These are phyloP conservation scores for Leucaena leucocephala DNA, from an alignment of 306 rosid species.

Conservation along the genomic window DNA sequence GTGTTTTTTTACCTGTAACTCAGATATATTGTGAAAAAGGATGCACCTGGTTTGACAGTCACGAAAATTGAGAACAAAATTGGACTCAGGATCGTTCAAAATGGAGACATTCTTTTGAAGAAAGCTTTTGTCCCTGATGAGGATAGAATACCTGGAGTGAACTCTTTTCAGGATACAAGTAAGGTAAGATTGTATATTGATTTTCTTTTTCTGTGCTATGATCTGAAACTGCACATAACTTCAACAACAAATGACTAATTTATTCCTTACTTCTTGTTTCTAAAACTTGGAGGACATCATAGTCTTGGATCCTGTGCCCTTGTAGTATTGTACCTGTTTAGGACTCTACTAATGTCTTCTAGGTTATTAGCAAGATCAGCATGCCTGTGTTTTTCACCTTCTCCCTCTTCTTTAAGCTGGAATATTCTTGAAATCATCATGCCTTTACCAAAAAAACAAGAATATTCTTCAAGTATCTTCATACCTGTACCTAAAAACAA, in stretches of 20 bases:
- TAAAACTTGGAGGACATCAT: slow-evolving; percentile 1
- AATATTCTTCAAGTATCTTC: not conserved
- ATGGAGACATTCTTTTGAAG: slow-evolving; percentile 78
- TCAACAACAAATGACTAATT: slow-evolving; percentile 1
- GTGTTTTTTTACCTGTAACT: slow-evolving; percentile 30
- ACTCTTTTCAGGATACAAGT: slow-evolving; percentile 88
- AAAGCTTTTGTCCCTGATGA: slow-evolving; percentile 77
- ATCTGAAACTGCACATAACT: slow-evolving; percentile 1
- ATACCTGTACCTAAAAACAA: not conserved
- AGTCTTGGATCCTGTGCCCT: slow-evolving; percentile 1
- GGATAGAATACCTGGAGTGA: slow-evolving; percentile 77
- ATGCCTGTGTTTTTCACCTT: not conserved
- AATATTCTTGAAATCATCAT: not conserved
- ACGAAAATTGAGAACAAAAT: slow-evolving; percentile 87
- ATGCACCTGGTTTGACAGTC: slow-evolving; percentile 77
- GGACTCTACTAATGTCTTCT: slow-evolving; percentile 24
- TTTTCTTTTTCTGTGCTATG: slow-evolving; percentile 8
- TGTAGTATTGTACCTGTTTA: not conserved
- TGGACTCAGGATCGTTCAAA: slow-evolving; percentile 89
- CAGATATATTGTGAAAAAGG: slow-evolving; percentile 78
- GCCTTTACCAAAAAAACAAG: not conserved
- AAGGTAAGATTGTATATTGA: slow-evolving; percentile 51
- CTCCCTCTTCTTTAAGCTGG: not conserved
- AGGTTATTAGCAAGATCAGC: slow-evolving; percentile 26
- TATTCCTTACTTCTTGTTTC: slow-evolving; percentile 12